Conservation (phyloP, 2,329 filamentous ascomycete species). For the Aspergillus fijiensis region DNA sequence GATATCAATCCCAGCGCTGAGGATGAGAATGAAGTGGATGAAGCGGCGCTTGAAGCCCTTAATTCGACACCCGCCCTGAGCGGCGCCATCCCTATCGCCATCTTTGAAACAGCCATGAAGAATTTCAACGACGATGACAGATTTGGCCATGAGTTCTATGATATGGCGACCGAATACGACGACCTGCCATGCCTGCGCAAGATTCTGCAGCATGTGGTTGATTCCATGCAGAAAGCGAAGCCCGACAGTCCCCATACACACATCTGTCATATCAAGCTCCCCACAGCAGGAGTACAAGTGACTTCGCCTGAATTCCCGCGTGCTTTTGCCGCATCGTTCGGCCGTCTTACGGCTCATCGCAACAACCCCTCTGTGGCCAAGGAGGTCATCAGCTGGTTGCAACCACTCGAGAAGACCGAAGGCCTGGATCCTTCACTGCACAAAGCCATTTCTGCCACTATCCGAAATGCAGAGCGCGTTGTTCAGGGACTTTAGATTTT, state of each 20-base stretch:
- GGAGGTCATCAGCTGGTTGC: slow-evolving; percentile 51
- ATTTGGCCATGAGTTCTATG: slow-evolving; percentile 75
- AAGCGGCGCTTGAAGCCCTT: slow-evolving; percentile 61
- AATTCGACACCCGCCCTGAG: slow-evolving; percentile 76
- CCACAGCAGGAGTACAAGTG: slow-evolving; percentile 64
- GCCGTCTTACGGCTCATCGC: slow-evolving; percentile 57
- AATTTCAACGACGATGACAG: slow-evolving; percentile 67
- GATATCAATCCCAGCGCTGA: slow-evolving; percentile 58
- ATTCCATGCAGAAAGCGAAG: slow-evolving; percentile 58
- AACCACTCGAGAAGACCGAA: slow-evolving; percentile 46
- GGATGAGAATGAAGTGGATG: slow-evolving; percentile 54
- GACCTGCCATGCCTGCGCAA: slow-evolving; percentile 62
- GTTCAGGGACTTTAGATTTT: slow-evolving; percentile 24
- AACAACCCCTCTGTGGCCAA: slow-evolving; percentile 44
- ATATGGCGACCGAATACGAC: slow-evolving; percentile 71
- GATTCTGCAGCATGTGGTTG: slow-evolving; percentile 72
- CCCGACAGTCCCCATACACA: slow-evolving; percentile 63
- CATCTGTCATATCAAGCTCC: slow-evolving; percentile 69
- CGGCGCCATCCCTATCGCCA: slow-evolving; percentile 89
- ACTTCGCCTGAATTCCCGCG: slow-evolving; percentile 70
- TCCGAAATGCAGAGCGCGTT: slow-evolving; percentile 35
- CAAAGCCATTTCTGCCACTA: slow-evolving; percentile 50
- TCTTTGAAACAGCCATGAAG: slow-evolving; percentile 83
- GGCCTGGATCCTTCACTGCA: slow-evolving; percentile 55
- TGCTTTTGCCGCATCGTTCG: slow-evolving; percentile 65